Evolutionary conservation across 164 flowering plant genomes (phyloP).

Genomic region (Euptelea pleiosperma): DNA sequence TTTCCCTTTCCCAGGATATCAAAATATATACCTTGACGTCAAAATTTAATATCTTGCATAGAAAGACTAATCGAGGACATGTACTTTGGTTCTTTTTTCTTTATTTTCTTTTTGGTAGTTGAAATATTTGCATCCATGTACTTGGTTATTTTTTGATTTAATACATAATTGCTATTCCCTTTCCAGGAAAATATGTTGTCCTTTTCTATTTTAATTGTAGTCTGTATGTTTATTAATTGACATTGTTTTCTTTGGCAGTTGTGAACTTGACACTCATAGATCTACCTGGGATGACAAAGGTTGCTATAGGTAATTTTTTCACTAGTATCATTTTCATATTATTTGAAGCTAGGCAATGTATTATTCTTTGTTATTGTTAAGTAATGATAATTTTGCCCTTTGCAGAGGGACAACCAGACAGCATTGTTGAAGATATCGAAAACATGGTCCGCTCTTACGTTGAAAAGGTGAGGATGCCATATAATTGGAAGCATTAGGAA

Average conservation of each 20-base stretch:
- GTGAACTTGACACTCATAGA: slow-evolving; percentile 86
- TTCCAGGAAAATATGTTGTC: too few species aligned
- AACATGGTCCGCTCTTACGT: slow-evolving; percentile 80
- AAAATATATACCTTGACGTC: too few species aligned
- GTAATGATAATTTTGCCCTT: slow-evolving; percentile 7
- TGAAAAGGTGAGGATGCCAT: slow-evolving; percentile 51
- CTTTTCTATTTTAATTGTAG: too few species aligned
- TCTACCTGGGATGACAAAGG: slow-evolving; percentile 89
- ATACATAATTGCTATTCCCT: too few species aligned
- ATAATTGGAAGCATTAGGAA: not conserved
- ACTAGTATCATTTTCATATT: not conserved
- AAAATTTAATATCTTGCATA: too few species aligned
- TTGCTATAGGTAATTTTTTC: slow-evolving; percentile 61
- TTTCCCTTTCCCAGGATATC: too few species aligned
- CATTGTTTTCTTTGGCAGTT: slow-evolving; percentile 46
- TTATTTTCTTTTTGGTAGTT: too few species aligned
- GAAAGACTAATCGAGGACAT: too few species aligned
- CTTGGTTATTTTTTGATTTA: too few species aligned
- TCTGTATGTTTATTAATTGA: slow-evolving; percentile 5
- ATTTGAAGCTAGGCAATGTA: not conserved
- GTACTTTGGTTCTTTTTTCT: too few species aligned
- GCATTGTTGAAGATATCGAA: slow-evolving; percentile 78
- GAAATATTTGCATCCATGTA: too few species aligned
- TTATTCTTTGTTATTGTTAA: not conserved
- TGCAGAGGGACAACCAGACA: slow-evolving; percentile 80